Percentiles rank a stretch among this genome's conserved stretches.
Conservation (phyloP, 352 stramenopile species). For the Phytophthora kernoviae region DNA sequence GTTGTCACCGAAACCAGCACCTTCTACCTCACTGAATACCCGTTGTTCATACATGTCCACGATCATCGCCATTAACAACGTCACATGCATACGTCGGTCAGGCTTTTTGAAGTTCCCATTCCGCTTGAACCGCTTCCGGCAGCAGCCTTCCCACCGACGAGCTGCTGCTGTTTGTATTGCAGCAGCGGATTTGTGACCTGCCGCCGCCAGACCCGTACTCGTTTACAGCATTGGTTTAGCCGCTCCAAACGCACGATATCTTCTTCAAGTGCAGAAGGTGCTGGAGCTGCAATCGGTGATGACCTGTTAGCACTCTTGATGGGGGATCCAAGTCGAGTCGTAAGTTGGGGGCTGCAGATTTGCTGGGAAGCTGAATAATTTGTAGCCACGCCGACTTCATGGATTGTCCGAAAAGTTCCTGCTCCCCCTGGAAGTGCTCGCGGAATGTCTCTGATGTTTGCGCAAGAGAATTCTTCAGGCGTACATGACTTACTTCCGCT, state of each 20-base stretch:
- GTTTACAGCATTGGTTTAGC: constrained; percentile 75
- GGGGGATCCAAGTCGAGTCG: constrained; percentile 7
- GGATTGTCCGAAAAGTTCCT: constrained; percentile 55
- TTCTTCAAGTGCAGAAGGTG: constrained; percentile 25
- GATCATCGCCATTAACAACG: constrained; percentile 69
- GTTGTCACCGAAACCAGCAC: constrained; percentile 18
- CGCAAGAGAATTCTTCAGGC: constrained; percentile 64
- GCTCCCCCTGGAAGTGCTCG: constrained; percentile 47
- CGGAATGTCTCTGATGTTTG: constrained; percentile 51
- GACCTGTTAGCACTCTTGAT: constrained; percentile 13
- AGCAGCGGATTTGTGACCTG: constrained; percentile 70
- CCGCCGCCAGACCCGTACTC: constrained; percentile 68
- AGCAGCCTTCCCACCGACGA: constrained; percentile 18
- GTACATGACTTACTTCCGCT: constrained; percentile 57
- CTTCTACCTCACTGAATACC: constrained; percentile 46
- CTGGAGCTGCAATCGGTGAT: background rate
- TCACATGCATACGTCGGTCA: constrained; percentile 74
- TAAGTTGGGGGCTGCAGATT: background rate
- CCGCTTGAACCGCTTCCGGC: constrained; percentile 9
- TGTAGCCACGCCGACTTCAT: background rate
- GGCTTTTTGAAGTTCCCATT: constrained; percentile 46
- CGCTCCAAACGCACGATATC: constrained; percentile 65
- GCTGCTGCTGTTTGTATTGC: constrained; percentile 60
- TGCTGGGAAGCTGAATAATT: background rate
- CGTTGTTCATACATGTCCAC: constrained; percentile 79